These are phyloP conservation scores for Cenchrus purpureus DNA, from an alignment of 176 grass and related monocot species.

Conservation along the genomic window DNA sequence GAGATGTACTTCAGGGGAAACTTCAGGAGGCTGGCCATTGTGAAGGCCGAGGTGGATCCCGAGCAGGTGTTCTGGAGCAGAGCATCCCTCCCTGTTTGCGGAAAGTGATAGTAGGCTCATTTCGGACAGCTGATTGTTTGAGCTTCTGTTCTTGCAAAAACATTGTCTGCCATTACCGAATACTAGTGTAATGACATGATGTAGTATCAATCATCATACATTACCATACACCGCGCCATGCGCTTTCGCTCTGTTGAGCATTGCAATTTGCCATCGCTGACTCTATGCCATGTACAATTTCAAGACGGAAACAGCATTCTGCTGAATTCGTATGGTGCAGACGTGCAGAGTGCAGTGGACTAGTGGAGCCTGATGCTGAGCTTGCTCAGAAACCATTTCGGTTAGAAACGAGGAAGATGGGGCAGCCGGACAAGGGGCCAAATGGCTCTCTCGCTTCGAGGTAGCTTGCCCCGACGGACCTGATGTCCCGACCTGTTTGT, in stretches of 20 bases:
- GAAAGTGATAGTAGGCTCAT: background rate
- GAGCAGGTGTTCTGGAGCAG: conserved; percentile 82
- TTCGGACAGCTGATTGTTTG: background rate
- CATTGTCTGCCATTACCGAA: too few species aligned
- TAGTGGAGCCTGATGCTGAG: too few species aligned
- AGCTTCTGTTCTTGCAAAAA: too few species aligned
- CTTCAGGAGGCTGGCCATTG: conserved; percentile 67
- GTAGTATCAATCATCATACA: too few species aligned
- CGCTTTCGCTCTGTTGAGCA: background rate
- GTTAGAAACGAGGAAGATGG: too few species aligned
- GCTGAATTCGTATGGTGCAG: too few species aligned
- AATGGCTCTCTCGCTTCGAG: background rate
- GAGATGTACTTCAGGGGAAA: conserved; percentile 65
- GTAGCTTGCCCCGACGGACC: background rate
- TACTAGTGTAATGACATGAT: too few species aligned
- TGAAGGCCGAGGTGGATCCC: conserved; percentile 76
- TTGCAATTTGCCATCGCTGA: background rate
- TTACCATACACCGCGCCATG: too few species aligned
- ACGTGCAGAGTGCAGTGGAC: too few species aligned
- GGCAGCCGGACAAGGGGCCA: background rate
- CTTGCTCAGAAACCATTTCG: too few species aligned
- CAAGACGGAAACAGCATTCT: too few species aligned
- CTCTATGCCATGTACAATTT: too few species aligned
- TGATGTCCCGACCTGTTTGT: background rate
- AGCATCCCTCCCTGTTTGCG: conserved; percentile 56